These are phyloP conservation scores for Coemansia sp. DNA, from an alignment of 371 early-diverging fungal species.

Conservation along the genomic window DNA sequence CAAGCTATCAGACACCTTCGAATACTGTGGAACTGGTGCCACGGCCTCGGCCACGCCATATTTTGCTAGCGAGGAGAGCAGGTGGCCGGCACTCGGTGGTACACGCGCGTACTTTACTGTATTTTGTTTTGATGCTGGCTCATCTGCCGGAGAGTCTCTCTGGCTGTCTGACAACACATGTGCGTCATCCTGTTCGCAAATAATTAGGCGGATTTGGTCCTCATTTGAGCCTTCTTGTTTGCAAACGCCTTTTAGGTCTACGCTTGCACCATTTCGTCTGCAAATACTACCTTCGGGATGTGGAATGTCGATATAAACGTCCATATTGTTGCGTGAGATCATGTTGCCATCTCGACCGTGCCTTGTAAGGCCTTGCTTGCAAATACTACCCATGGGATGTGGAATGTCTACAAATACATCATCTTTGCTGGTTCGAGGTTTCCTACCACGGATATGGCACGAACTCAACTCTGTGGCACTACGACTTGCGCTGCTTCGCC, in stretches of 20 bases:
- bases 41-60: neutral
- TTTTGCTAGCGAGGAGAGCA: neutral
- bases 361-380: neutral
- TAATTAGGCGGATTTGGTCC: too few species aligned
- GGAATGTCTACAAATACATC: neutral
- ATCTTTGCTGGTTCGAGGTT: neutral
- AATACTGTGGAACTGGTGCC: neutral
- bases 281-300: conserved; percentile 13
- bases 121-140: too few species aligned
- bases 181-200: too few species aligned
- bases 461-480: neutral
- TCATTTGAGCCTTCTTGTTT: too few species aligned
- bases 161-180: too few species aligned
- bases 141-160: too few species aligned
- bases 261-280: neutral
- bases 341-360: too few species aligned
- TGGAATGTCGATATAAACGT: conserved; percentile 17
- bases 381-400: neutral
- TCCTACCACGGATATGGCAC: neutral
- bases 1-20: neutral
- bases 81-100: neutral
- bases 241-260: neutral
- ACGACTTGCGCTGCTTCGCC: neutral
- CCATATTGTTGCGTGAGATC: neutral
- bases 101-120: neutral